phyloP scores from a whole-genome alignment of 2,329 filamentous ascomycete species.

The Penicillium sclerotigenum region DNA sequence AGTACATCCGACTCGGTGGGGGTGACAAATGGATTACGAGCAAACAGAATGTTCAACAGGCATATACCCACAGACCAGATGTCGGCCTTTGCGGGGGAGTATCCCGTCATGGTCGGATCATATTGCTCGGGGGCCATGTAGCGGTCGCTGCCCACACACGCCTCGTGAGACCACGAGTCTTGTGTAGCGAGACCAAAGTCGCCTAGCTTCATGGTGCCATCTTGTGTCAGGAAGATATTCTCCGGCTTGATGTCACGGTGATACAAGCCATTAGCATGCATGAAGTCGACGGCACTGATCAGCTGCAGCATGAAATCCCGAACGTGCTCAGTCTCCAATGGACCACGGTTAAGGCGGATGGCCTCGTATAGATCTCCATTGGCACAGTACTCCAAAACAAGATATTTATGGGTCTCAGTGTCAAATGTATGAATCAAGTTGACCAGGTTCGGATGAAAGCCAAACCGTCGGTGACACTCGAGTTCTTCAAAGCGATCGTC shows the following conservation, averaged over 20 bases:
- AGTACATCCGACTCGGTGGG: constrained; percentile 87
- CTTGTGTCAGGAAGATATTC: constrained; percentile 91
- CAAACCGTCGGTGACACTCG: constrained; percentile 74
- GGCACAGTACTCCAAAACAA: constrained; percentile 92
- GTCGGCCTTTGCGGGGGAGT: constrained; percentile 89
- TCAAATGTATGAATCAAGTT: constrained; percentile 89
- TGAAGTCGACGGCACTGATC: constrained; percentile 81
- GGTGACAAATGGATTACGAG: constrained; percentile 89
- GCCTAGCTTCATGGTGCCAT: constrained; percentile 89
- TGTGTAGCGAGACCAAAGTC: constrained; percentile 93
- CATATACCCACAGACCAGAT: constrained; percentile 98
- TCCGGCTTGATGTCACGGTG: constrained; percentile 99
- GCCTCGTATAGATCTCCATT: constrained; percentile 97
- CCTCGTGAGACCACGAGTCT: constrained; percentile 86
- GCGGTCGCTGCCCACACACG: constrained; percentile 91
- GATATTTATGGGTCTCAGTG: constrained; percentile 82
- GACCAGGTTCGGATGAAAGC: constrained; percentile 84
- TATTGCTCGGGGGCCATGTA: constrained; percentile 99
- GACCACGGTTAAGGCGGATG: constrained; percentile 82
- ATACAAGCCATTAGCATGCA: constrained; percentile 87
- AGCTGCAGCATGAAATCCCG: constrained; percentile 96
- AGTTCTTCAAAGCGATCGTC: constrained; percentile 67
- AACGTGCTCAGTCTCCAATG: constrained; percentile 92
- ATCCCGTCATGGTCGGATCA: constrained; percentile 80
- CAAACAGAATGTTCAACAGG: constrained; percentile 92